phyloP scores from a whole-genome alignment of 441 rosid genomes.

The Jatropha podagrica region DNA sequence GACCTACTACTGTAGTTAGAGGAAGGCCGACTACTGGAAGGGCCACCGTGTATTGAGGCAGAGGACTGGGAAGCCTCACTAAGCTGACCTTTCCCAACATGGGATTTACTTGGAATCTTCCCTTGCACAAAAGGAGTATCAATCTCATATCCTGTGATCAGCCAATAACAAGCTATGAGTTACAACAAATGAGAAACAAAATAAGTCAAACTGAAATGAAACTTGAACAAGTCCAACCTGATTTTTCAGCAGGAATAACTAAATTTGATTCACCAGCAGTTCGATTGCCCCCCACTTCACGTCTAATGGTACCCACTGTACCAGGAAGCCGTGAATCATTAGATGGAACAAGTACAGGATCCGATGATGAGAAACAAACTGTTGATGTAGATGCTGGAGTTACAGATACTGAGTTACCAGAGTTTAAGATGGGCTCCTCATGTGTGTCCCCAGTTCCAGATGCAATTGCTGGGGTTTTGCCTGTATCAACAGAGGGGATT shows the following conservation, averaged over 20 bases:
- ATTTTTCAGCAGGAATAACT: slow-evolving; percentile 43
- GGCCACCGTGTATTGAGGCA: slow-evolving; percentile 49
- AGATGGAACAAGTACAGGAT: slow-evolving; percentile 59
- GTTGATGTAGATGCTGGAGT: slow-evolving; percentile 54
- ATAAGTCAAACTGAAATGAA: slow-evolving; percentile 11
- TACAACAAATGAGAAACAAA: slow-evolving; percentile 11
- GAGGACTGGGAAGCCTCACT: slow-evolving; percentile 55
- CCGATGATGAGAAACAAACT: slow-evolving; percentile 58
- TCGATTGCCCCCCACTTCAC: slow-evolving; percentile 46
- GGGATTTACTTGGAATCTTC: slow-evolving; percentile 50
- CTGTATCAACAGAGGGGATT: slow-evolving; percentile 34
- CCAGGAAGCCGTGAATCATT: slow-evolving; percentile 39
- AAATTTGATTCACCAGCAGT: slow-evolving; percentile 43
- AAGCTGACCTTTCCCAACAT: slow-evolving; percentile 48
- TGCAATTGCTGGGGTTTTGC: slow-evolving; percentile 35
- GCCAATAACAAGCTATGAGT: slow-evolving; percentile 24
- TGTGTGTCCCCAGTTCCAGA: slow-evolving; percentile 40
- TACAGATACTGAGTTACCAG: slow-evolving; percentile 34
- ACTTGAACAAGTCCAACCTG: slow-evolving; percentile 35
- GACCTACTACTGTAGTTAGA: slow-evolving; percentile 73
- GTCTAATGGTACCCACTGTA: slow-evolving; percentile 47
- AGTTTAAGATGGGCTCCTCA: slow-evolving; percentile 39
- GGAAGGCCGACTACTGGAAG: slow-evolving; percentile 70
- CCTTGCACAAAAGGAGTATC: slow-evolving; percentile 43
- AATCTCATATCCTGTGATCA: slow-evolving; percentile 42